Evolutionary conservation across 2,329 filamentous ascomycete species (phyloP), one percentile per base, ranked within the genome.

Genomic region (Sporothrix sp.): DNA sequence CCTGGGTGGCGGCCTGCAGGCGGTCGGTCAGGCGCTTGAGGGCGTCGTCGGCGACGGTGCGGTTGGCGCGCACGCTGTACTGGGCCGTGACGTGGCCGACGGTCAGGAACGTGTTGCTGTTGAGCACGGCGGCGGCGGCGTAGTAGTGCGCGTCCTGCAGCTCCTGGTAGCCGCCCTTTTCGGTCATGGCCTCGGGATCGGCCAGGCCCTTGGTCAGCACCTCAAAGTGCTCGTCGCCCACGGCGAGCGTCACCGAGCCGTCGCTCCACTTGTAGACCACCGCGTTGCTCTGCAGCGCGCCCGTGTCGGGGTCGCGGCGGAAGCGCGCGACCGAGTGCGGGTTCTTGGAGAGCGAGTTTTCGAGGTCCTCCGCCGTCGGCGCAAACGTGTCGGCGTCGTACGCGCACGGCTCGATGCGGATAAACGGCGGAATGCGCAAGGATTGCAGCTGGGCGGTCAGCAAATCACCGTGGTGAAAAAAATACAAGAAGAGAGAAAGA

Each of bases 241-340:
- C 72, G n/a, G 84, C 79, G 21, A 91, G 70, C 10, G 85, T 89
- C 14, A 87, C 70, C 4, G 83, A 87, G 25, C 86, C 86, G 61
- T 91, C 86, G 54, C 82, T 87, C 86, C 86, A 91, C 58, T 78
- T 78, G 61, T 87, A 79, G 27, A 91, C 69, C 55, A 82, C 77
- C 2, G 86, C 78, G 62, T 91, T 91, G 61, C 85, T 89, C 62
- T 85, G 79, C 11, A 89, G 71, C 54, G 80, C 70, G 44, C 76
- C 75, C 1, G 79, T 83, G n/a, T 73, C 74, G 9, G 80, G 72
- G 52, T 87, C 81, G 60, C 76, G 79, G 49, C 83, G 79, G 67
- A 82, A 87, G 54, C 85, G 81, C 43, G 86, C 74, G 2, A 84
- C 82, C 33, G 80, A 78, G 60, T 81, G 75, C 28, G 84, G 68